Conservation (phyloP, 306 rosid genomes). For the Urtica urens region DNA sequence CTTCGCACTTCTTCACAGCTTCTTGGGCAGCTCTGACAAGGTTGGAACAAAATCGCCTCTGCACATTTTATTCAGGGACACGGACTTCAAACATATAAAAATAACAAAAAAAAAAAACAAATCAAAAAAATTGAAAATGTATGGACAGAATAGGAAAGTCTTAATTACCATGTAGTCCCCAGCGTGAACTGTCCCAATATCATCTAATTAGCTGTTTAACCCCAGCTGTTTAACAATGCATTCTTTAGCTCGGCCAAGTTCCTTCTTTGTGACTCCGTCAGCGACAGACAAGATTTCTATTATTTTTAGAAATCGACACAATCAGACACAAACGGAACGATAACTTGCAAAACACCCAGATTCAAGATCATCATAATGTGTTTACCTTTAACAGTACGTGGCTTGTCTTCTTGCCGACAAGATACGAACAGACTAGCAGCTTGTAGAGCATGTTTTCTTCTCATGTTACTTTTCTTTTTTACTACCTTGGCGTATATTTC, state of each 20-base stretch:
- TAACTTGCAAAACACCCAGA: conserved; percentile 51
- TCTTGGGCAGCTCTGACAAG: conserved; percentile 99
- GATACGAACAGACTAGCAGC: conserved; percentile 99
- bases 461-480: conserved; percentile 88
- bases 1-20: conserved; percentile 82
- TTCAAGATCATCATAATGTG: conserved; percentile 35
- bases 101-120: too few relatives aligned
- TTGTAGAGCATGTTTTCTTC: conserved; percentile 90
- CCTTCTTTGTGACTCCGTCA: conserved; percentile 95
- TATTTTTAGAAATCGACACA: conserved; percentile 51
- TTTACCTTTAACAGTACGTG: conserved; percentile 98
- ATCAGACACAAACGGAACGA: conserved; percentile 38
- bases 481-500: conserved; percentile 91
- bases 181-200: conserved; percentile 96
- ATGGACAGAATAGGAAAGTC: neutral
- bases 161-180: conserved; percentile 91
- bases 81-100: neutral
- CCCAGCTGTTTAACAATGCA: conserved; percentile 96
- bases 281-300: conserved; percentile 96
- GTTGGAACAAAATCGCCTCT: conserved; percentile 97
- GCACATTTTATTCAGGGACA: conserved; percentile 10
- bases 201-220: conserved; percentile 82
- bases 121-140: neutral
- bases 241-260: conserved; percentile 98
- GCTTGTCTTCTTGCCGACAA: conserved; percentile 95